A percentile compares a stretch with the other conserved stretches of the same genome.
These are phyloP conservation scores for Cenococcum geophilum DNA, from an alignment of 495 filamentous ascomycete genomes.

Conservation along the genomic window DNA sequence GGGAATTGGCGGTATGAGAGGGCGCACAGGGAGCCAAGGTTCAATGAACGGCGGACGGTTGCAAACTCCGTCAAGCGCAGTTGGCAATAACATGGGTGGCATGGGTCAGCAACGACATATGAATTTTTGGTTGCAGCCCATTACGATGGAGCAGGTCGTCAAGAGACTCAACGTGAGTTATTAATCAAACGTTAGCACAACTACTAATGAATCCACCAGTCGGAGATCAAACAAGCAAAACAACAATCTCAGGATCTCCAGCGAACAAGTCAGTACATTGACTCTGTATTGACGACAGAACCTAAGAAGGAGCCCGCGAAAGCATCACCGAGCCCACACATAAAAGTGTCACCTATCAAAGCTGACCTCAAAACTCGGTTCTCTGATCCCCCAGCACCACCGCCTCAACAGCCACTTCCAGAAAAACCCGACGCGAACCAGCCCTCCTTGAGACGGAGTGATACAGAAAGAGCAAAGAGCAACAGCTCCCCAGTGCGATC, in stretches of 20 bases:
- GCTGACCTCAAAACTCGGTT: conserved; percentile 61
- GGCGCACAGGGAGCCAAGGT: conserved; percentile 64
- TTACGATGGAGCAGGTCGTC: conserved; percentile 90
- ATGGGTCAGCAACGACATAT: conserved; percentile 60
- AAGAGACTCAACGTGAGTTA: conserved; percentile 81
- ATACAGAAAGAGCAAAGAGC: conserved; percentile 67
- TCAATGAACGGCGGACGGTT: conserved; percentile 43
- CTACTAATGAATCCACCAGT: conserved; percentile 44
- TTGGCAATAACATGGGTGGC: conserved; percentile 52
- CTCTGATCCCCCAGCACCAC: conserved; percentile 83
- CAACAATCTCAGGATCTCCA: conserved; percentile 80
- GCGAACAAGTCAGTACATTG: conserved; percentile 74
- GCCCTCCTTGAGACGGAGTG: conserved; percentile 60
- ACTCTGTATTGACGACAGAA: conserved; percentile 64
- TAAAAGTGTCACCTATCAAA: conserved; percentile 38
- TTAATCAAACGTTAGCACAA: conserved; percentile 20
- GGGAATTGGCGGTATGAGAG: conserved; percentile 55
- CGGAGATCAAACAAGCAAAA: conserved; percentile 79
- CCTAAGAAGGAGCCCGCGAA: conserved; percentile 54
- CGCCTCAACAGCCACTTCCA: conserved; percentile 83
- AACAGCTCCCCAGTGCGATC: conserved; percentile 43
- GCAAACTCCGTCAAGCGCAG: conserved; percentile 15
- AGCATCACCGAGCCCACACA: conserved; percentile 11
- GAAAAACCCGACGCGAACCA: conserved; percentile 75
- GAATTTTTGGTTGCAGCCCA: conserved; percentile 77